Conservation (phyloP, 2,329 filamentous ascomycete genomes). For the Sporothrix dimorphospora region DNA sequence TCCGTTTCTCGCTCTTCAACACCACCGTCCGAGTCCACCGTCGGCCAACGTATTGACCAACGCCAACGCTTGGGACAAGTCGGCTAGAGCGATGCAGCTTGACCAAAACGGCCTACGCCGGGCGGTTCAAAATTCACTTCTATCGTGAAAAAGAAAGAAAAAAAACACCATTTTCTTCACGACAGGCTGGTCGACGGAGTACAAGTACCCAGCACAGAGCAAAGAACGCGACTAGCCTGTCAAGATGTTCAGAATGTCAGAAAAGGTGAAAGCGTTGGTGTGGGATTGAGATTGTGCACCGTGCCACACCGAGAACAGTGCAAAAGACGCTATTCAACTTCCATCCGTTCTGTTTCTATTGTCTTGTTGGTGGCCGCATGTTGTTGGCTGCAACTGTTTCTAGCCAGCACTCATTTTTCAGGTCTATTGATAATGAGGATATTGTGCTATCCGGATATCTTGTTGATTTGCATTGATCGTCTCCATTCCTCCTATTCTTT, state of each 20-base stretch:
- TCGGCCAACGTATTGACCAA: not conserved
- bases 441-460: not conserved
- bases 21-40: not conserved
- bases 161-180: not conserved
- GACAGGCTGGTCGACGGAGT: not conserved
- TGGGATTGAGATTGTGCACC: not conserved
- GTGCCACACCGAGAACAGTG: not conserved
- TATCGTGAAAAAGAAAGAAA: too few species aligned
- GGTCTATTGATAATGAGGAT: too few species aligned
- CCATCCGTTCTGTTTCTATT: not conserved
- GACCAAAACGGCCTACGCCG: not conserved
- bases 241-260: not conserved
- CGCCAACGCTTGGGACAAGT: not conserved
- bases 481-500: not conserved
- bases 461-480: not conserved
- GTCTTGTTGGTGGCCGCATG: not conserved
- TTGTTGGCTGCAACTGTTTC: not conserved
- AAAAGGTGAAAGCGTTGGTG: constrained; percentile 15
- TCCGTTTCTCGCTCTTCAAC: not conserved
- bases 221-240: not conserved
- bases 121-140: not conserved
- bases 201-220: not conserved
- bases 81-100: not conserved
- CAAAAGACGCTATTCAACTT: too few species aligned
- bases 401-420: not conserved